Conservation (phyloP, 768 basidiomycete genomes). For the Boletus coccyginus region DNA sequence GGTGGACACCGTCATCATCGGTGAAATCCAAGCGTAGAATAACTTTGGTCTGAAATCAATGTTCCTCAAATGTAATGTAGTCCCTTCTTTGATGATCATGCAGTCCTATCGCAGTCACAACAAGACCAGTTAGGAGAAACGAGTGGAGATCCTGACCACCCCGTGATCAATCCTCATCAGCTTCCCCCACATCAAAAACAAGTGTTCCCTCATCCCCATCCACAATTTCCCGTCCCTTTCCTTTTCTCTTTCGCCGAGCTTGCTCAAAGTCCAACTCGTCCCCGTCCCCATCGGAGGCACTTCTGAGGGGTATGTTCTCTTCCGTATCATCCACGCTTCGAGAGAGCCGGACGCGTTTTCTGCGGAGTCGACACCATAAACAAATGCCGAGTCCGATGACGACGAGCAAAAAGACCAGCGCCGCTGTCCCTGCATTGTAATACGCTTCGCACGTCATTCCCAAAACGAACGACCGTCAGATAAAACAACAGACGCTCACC, state of each 20-base stretch:
- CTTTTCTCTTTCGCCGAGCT: constrained; percentile 38
- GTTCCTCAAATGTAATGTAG: background rate
- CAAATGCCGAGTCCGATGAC: constrained; percentile 65
- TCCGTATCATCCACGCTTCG: constrained; percentile 33
- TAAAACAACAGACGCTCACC: constrained; percentile 42
- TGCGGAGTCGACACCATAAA: constrained; percentile 67
- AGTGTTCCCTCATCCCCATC: constrained; percentile 31
- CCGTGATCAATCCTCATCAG: constrained; percentile 43
- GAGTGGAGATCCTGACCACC: background rate
- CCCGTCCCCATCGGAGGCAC: constrained; percentile 30
- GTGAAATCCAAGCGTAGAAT: constrained; percentile 48
- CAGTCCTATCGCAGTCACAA: background rate
- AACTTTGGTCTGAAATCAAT: background rate
- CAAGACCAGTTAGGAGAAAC: background rate
- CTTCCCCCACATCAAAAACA: constrained; percentile 56
- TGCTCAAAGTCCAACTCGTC: constrained; percentile 46
- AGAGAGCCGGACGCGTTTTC: constrained; percentile 25
- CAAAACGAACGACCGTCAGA: background rate
- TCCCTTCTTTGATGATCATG: background rate
- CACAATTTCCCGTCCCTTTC: constrained; percentile 45
- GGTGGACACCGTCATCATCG: constrained; percentile 63
- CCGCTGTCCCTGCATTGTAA: constrained; percentile 89
- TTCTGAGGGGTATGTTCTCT: constrained; percentile 70
- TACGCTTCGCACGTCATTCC: constrained; percentile 55
- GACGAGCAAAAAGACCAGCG: constrained; percentile 77